Percentiles rank a stretch among this genome's conserved stretches.
These are phyloP conservation scores for Medicago arabica DNA, from an alignment of 306 rosid genomes.

Conservation along the genomic window DNA sequence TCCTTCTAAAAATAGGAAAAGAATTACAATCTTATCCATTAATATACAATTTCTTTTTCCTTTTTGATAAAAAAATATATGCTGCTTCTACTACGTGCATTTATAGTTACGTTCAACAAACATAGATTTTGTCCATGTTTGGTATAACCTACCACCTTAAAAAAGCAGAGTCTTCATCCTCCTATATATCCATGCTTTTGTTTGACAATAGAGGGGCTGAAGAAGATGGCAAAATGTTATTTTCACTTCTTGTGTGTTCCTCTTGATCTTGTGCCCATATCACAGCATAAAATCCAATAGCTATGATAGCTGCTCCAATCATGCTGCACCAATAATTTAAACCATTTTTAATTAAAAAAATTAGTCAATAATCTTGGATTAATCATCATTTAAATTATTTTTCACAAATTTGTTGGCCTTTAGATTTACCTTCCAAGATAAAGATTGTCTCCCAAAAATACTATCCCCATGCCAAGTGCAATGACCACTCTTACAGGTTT, in stretches of 20 bases:
- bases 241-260: constrained; percentile 16
- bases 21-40: no score
- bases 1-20: no score
- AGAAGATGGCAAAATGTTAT: constrained; percentile 23
- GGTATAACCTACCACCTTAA: neutral
- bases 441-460: constrained; percentile 54
- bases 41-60: no score
- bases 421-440: constrained; percentile 54
- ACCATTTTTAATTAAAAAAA: neutral
- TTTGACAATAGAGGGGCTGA: constrained; percentile 26
- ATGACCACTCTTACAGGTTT: constrained; percentile 53
- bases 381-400: no score
- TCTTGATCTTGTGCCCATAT: constrained; percentile 60
- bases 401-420: neutral
- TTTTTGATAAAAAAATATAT: no score
- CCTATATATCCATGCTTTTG: neutral
- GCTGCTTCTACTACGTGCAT: no score
- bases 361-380: no score
- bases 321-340: constrained; percentile 36
- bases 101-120: no score
- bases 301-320: constrained; percentile 50
- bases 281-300: constrained; percentile 58
- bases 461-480: constrained; percentile 56
- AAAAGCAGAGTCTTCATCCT: neutral
- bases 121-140: neutral